Evolutionary conservation across 306 rosid species (phyloP).

Genomic region (Herpetospermum pedunculosum): DNA sequence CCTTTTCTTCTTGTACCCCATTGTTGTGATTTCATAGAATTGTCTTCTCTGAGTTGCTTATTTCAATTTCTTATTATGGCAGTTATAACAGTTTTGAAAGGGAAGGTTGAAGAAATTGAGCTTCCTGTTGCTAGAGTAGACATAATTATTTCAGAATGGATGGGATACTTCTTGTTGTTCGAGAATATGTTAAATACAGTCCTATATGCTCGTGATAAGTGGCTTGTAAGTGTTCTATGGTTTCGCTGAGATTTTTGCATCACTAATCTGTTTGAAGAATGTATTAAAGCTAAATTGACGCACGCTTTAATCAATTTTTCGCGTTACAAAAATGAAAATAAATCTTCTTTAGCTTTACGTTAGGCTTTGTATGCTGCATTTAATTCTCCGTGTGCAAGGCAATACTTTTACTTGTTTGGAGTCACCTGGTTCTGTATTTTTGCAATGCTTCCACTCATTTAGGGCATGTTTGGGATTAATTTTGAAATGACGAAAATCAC

Average conservation of each 20-base stretch:
- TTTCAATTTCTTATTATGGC: constrained; percentile 15
- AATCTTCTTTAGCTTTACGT: background rate
- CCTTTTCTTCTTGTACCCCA: background rate
- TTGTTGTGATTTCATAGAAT: background rate
- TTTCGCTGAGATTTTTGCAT: background rate
- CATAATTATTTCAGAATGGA: constrained; percentile 95
- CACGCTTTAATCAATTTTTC: background rate
- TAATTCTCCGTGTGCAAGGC: background rate
- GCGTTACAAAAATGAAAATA: background rate
- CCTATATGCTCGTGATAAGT: constrained; percentile 91
- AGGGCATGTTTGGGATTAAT: too few species aligned
- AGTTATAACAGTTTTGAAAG: constrained; percentile 92
- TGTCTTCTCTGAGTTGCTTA: constrained; percentile 9
- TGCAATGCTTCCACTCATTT: background rate
- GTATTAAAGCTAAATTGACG: background rate
- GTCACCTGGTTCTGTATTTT: background rate
- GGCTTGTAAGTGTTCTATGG: constrained; percentile 63
- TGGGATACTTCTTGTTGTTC: constrained; percentile 95
- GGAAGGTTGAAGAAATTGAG: constrained; percentile 89
- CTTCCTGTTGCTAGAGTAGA: constrained; percentile 90
- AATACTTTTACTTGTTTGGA: background rate
- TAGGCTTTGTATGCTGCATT: background rate
- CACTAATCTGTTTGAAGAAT: background rate
- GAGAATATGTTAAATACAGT: constrained; percentile 97
- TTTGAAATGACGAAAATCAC: too few species aligned